A percentile compares a stretch with the other conserved stretches of the same genome.
Conservation (phyloP, 2,329 filamentous ascomycete species). For the Fusarium poae region DNA sequence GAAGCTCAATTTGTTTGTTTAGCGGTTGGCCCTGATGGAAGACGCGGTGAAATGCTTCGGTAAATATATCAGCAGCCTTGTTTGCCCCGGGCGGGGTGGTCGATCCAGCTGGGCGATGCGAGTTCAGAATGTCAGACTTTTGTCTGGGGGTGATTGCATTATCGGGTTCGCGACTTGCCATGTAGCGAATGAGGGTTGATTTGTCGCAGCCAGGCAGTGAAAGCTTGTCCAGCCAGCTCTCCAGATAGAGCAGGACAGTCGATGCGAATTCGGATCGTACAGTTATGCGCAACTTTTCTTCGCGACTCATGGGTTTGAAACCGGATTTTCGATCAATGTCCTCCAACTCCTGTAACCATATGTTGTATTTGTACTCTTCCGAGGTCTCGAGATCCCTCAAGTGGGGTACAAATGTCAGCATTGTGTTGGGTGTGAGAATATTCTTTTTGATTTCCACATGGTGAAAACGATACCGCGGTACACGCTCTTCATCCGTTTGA, state of each 20-base stretch:
- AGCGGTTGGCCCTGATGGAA: constrained; percentile 57
- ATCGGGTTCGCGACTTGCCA: constrained; percentile 63
- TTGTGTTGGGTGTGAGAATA: constrained; percentile 70
- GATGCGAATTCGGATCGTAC: constrained; percentile 66
- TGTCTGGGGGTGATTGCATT: constrained; percentile 67
- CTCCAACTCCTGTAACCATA: constrained; percentile 70
- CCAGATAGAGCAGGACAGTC: constrained; percentile 65
- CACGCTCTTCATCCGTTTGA: constrained; percentile 64
- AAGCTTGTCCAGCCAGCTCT: constrained; percentile 65
- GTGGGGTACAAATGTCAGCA: constrained; percentile 71
- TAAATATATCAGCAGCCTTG: constrained; percentile 63
- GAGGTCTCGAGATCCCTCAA: constrained; percentile 68
- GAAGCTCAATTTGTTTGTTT: constrained; percentile 60
- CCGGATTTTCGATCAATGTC: constrained; percentile 69
- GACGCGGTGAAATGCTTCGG: constrained; percentile 68
- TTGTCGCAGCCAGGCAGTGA: constrained; percentile 66
- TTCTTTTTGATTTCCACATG: constrained; percentile 72
- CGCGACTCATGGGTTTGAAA: constrained; percentile 66
- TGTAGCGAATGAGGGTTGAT: constrained; percentile 65
- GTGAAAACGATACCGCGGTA: constrained; percentile 70
- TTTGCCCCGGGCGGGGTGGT: constrained; percentile 58
- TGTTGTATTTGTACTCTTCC: constrained; percentile 68
- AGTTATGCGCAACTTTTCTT: constrained; percentile 64
- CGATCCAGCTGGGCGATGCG: constrained; percentile 58
- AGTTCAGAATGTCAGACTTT: constrained; percentile 64